A percentile compares a stretch with the other conserved stretches of the same genome.
phyloP scores from a whole-genome alignment of 2,329 filamentous ascomycete species.

The Gnomoniopsis sp. region DNA sequence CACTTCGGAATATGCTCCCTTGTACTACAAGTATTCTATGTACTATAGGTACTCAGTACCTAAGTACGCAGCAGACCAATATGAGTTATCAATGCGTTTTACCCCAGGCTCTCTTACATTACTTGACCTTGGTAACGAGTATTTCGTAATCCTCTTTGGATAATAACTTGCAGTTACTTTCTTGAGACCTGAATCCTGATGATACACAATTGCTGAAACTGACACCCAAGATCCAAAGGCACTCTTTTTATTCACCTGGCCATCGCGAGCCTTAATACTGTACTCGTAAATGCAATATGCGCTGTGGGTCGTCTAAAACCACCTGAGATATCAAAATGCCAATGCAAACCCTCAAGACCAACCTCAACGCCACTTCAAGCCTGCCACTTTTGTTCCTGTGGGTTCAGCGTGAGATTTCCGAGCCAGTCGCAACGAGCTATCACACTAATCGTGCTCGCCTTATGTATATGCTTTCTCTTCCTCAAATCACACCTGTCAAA shows the following conservation, averaged over 20 bases:
- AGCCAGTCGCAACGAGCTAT: not conserved
- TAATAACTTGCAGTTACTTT: not conserved
- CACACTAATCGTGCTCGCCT: no score
- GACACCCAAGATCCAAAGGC: not conserved
- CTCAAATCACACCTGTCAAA: not conserved
- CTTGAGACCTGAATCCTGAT: not conserved
- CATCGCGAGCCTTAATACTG: not conserved
- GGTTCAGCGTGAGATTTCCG: not conserved
- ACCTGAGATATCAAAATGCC: constrained; percentile 1
- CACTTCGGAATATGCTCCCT: not conserved
- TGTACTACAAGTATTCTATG: no score
- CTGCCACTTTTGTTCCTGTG: not conserved
- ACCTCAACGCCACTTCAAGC: not conserved
- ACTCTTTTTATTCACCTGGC: not conserved
- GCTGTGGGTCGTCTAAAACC: constrained; percentile 4
- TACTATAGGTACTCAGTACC: no score
- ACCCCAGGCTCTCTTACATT: not conserved
- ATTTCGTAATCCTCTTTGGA: not conserved
- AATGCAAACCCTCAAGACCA: not conserved
- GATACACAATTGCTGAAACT: not conserved
- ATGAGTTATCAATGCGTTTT: not conserved
- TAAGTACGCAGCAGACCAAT: no score
- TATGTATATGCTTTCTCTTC: not conserved
- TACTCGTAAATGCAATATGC: constrained; percentile 1
- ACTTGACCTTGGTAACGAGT: not conserved